These are phyloP conservation scores for Linaria vulgaris DNA, from an alignment of 257 asterid species.

Conservation along the genomic window DNA sequence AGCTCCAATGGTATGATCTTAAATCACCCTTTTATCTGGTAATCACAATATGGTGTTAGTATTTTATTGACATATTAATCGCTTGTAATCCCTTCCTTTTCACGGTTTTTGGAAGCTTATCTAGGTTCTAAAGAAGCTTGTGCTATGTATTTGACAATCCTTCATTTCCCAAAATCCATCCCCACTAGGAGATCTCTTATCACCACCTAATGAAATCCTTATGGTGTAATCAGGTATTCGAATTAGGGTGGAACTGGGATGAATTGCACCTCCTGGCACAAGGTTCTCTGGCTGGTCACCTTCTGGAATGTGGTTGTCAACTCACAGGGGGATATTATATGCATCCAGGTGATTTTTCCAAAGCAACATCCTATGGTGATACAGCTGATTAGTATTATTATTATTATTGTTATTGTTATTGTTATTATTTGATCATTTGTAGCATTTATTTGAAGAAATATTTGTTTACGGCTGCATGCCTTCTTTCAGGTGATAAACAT, in stretches of 20 bases:
- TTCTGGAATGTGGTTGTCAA: slow-evolving; percentile 98
- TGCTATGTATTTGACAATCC: slow-evolving; percentile 9
- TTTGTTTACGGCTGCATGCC: slow-evolving; percentile 11
- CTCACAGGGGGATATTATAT: slow-evolving; percentile 96
- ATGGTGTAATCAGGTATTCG: slow-evolving; percentile 61
- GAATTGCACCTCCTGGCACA: slow-evolving; percentile 77
- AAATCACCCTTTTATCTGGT: slow-evolving; percentile 12
- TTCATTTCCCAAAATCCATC: neutral
- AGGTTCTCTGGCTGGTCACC: slow-evolving; percentile 94
- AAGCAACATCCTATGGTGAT: too few species aligned
- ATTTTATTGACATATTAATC: slow-evolving; percentile 24
- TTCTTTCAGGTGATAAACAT: slow-evolving; percentile 65
- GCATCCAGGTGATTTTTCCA: slow-evolving; percentile 76
- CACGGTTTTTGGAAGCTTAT: neutral
- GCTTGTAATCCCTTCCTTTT: slow-evolving; percentile 5
- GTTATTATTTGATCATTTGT: too few species aligned
- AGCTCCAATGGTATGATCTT: slow-evolving; percentile 79
- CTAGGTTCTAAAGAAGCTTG: slow-evolving; percentile 18
- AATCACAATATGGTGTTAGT: neutral
- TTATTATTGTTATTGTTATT: too few species aligned
- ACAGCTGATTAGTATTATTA: too few species aligned
- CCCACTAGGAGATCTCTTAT: slow-evolving; percentile 13
- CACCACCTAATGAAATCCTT: slow-evolving; percentile 28
- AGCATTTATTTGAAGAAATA: slow-evolving; percentile 15
- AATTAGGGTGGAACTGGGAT: slow-evolving; percentile 98